These are phyloP conservation scores for Pyrenophora graminea DNA, from an alignment of 2,329 filamentous ascomycete species.

Conservation along the genomic window DNA sequence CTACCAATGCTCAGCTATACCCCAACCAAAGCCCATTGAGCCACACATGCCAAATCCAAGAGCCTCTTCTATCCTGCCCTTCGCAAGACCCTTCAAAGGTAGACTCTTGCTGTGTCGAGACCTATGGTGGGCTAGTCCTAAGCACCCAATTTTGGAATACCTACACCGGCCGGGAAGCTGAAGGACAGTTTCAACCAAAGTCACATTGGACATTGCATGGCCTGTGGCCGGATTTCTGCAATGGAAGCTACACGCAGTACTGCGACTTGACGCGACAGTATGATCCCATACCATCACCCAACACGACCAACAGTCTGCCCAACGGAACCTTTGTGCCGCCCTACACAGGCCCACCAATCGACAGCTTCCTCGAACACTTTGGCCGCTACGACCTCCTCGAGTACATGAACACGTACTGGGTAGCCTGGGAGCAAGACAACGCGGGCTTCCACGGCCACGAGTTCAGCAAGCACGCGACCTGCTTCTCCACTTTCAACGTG, in stretches of 20 bases:
- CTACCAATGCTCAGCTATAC: conserved; percentile 48
- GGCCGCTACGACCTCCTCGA: conserved; percentile 63
- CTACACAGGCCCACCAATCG: conserved; percentile 63
- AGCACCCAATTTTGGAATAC: conserved; percentile 68
- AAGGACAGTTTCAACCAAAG: conserved; percentile 62
- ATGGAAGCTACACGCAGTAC: conserved; percentile 67
- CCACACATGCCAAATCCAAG: conserved; percentile 59
- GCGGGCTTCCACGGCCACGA: conserved; percentile 68
- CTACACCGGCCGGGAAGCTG: conserved; percentile 62
- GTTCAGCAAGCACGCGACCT: conserved; percentile 70
- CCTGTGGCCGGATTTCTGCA: conserved; percentile 47
- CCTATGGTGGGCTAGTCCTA: conserved; percentile 65
- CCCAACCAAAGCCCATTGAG: conserved; percentile 56
- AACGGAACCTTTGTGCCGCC: conserved; percentile 59
- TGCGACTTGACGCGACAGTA: conserved; percentile 69
- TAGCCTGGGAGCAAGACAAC: conserved; percentile 61
- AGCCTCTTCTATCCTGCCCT: conserved; percentile 42
- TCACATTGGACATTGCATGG: conserved; percentile 65
- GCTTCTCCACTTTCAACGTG: conserved; percentile 67
- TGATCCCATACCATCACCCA: conserved; percentile 64
- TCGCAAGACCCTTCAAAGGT: conserved; percentile 44
- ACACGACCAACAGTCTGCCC: conserved; percentile 63
- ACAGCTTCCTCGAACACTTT: conserved; percentile 62
- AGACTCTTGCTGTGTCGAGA: conserved; percentile 68
- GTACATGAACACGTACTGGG: conserved; percentile 71